Percentiles rank a stretch among this genome's conserved stretches.
These are phyloP conservation scores for Solanum neorickii DNA, from an alignment of 257 asterid genomes.

Conservation along the genomic window DNA sequence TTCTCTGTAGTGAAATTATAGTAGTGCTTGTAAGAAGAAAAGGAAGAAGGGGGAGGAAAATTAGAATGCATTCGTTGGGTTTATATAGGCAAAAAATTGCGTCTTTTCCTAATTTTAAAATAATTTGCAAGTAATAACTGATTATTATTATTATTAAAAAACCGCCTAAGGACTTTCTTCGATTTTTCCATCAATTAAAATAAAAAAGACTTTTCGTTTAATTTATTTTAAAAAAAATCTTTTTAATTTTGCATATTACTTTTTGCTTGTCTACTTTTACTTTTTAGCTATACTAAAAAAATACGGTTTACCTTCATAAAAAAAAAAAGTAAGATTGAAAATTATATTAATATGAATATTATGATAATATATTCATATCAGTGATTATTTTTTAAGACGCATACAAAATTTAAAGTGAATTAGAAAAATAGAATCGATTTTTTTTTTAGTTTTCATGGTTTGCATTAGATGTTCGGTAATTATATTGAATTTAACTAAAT, in stretches of 20 bases:
- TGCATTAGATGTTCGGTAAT: too few relatives aligned
- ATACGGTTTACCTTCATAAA: too few relatives aligned
- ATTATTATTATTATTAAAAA: neutral
- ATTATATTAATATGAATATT: too few relatives aligned
- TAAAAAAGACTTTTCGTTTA: neutral
- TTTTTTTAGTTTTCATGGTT: too few relatives aligned
- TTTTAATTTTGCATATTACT: neutral
- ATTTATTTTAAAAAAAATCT: too few relatives aligned
- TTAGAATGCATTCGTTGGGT: neutral
- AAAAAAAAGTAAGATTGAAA: too few relatives aligned
- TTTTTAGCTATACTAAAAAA: too few relatives aligned
- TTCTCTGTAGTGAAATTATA: neutral
- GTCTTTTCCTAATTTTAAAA: neutral
- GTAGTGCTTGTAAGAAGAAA: neutral
- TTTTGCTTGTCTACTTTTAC: too few relatives aligned
- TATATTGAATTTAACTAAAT: too few relatives aligned
- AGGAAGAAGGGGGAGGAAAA: conserved; percentile 18
- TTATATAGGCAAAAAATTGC: conserved; percentile 19
- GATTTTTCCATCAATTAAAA: neutral
- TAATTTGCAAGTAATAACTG: neutral
- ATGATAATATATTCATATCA: neutral
- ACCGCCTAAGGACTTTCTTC: neutral
- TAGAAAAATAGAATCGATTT: too few relatives aligned
- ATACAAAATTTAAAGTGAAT: neutral
- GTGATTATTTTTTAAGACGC: too few relatives aligned